These are phyloP conservation scores for Yamadazyma triangularis DNA, from an alignment of 1,139 yeast genomes.

Conservation along the genomic window DNA sequence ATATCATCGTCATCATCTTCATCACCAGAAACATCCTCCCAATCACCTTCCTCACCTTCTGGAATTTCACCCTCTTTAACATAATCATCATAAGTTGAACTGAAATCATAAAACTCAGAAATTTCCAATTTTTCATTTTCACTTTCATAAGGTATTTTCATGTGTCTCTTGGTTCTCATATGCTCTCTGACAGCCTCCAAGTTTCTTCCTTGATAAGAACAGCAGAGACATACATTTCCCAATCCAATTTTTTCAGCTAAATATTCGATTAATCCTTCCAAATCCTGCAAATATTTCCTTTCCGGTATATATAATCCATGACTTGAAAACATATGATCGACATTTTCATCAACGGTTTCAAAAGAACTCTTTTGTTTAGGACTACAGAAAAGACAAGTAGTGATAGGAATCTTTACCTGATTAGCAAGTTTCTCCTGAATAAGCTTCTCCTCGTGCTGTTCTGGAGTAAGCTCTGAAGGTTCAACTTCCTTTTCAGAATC, in stretches of 20 bases:
- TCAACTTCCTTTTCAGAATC: constrained; percentile 11
- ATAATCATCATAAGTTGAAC: constrained; percentile 49
- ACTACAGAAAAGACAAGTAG: constrained; percentile 75
- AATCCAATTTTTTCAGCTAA: constrained; percentile 80
- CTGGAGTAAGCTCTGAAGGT: constrained; percentile 21
- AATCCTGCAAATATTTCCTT: constrained; percentile 59
- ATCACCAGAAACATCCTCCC: constrained; percentile 48
- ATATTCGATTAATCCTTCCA: constrained; percentile 67
- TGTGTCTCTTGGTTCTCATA: constrained; percentile 80
- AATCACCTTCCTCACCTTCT: constrained; percentile 34
- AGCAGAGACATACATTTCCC: constrained; percentile 81
- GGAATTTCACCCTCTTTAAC: constrained; percentile 16
- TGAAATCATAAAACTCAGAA: constrained; percentile 83
- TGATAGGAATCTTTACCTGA: constrained; percentile 66
- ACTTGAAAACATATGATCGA: constrained; percentile 67
- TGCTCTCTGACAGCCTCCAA: constrained; percentile 90
- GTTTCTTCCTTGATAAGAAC: constrained; percentile 78
- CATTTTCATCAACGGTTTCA: constrained; percentile 52
- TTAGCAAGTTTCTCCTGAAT: constrained; percentile 54
- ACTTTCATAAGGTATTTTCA: constrained; percentile 82
- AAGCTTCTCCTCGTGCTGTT: constrained; percentile 47
- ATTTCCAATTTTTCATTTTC: constrained; percentile 77
- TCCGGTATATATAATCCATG: constrained; percentile 93
- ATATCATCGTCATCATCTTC: constrained; percentile 40
- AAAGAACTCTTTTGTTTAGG: constrained; percentile 40